These are phyloP conservation scores for Emericellopsis atlantica DNA, from an alignment of 2,329 filamentous ascomycete genomes.

Conservation along the genomic window DNA sequence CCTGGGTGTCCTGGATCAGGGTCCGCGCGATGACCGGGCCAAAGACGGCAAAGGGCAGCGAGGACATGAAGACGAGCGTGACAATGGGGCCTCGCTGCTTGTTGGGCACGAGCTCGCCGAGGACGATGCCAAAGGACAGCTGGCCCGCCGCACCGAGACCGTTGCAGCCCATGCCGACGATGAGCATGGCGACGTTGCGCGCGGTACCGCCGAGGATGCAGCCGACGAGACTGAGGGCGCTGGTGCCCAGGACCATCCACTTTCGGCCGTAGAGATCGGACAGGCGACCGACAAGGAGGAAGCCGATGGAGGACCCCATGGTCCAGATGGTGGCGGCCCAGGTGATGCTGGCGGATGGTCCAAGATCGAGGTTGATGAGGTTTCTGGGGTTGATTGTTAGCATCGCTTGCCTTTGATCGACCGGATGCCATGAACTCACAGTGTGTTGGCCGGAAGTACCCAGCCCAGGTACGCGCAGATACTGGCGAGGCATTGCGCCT, in stretches of 20 bases:
- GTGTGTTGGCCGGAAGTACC: slow-evolving; percentile 21
- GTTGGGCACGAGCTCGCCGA: slow-evolving; percentile 30
- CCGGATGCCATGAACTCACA: slow-evolving; percentile 8
- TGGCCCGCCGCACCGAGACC: slow-evolving; percentile 25
- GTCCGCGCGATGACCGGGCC: slow-evolving; percentile 32
- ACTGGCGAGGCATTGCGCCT: slow-evolving; percentile 19
- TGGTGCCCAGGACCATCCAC: slow-evolving; percentile 22
- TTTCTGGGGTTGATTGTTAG: slow-evolving; percentile 3
- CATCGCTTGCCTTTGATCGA: background rate
- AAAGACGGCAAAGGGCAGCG: slow-evolving; percentile 25
- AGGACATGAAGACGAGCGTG: slow-evolving; percentile 23
- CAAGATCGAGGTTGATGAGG: slow-evolving; percentile 19
- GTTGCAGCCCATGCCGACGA: slow-evolving; percentile 22
- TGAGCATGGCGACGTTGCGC: slow-evolving; percentile 19
- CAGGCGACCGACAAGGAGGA: slow-evolving; percentile 26
- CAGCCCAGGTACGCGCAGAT: slow-evolving; percentile 20
- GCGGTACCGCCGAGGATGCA: slow-evolving; percentile 22
- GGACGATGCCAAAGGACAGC: slow-evolving; percentile 25
- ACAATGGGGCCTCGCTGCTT: slow-evolving; percentile 22
- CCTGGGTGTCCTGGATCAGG: slow-evolving; percentile 25
- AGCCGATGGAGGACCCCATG: slow-evolving; percentile 22
- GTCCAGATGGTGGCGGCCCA: slow-evolving; percentile 23
- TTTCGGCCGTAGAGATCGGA: slow-evolving; percentile 28
- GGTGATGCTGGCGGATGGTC: slow-evolving; percentile 15
- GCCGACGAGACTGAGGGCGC: slow-evolving; percentile 20